Evolutionary conservation across 768 basidiomycete genomes (phyloP).

Genomic region (Zangia roseola): DNA sequence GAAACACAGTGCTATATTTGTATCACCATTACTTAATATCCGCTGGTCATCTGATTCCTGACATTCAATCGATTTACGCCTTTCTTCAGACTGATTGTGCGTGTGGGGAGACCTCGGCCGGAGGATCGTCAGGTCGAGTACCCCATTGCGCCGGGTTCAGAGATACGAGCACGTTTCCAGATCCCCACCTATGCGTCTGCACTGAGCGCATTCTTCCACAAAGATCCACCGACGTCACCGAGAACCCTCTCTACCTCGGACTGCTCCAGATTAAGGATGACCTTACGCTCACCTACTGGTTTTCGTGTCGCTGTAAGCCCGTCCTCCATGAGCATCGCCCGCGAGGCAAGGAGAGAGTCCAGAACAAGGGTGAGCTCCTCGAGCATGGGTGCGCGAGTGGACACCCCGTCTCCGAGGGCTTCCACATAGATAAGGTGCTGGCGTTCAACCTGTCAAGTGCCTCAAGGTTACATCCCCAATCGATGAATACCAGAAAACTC

Average conservation of each 20-base stretch:
- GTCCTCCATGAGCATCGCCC: constrained; percentile 74
- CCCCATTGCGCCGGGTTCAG: not conserved
- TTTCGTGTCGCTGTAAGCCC: constrained; percentile 54
- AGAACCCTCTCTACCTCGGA: constrained; percentile 83
- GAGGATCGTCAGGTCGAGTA: not conserved
- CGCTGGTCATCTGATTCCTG: not conserved
- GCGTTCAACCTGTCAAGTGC: constrained; percentile 53
- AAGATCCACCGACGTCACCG: constrained; percentile 70
- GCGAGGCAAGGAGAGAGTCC: constrained; percentile 73
- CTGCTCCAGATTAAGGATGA: constrained; percentile 82
- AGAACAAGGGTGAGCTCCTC: constrained; percentile 69
- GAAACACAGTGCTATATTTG: not conserved
- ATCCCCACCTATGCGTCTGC: constrained; percentile 6
- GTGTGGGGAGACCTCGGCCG: not conserved
- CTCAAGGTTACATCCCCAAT: not conserved
- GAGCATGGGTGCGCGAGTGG: constrained; percentile 53
- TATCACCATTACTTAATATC: not conserved
- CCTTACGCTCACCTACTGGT: constrained; percentile 59
- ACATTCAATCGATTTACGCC: not conserved
- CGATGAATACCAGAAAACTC: constrained; percentile 19
- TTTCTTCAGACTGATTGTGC: not conserved
- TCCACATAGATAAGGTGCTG: constrained; percentile 75
- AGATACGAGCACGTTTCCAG: too few species aligned
- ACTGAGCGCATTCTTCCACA: constrained; percentile 57
- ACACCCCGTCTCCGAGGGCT: constrained; percentile 59